A percentile compares a stretch with the other conserved stretches of the same genome.
phyloP scores from a whole-genome alignment of 768 basidiomycete genomes.

The Mycena indigotica region DNA sequence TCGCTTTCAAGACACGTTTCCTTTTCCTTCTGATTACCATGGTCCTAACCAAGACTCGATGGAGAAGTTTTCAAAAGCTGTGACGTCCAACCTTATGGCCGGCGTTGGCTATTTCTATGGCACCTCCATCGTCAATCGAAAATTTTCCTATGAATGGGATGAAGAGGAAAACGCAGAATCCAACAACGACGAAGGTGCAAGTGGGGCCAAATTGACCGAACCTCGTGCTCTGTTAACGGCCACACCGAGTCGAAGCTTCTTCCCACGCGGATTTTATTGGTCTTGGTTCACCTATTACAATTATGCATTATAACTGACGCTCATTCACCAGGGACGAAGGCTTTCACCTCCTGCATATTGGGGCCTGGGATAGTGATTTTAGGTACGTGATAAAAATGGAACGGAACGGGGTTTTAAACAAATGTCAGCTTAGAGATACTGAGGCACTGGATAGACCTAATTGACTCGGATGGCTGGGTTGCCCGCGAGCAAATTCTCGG shows the following conservation, averaged over 20 bases:
- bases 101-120: constrained; percentile 97
- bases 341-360: constrained; percentile 91
- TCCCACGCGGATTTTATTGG: constrained; percentile 98
- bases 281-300: constrained; percentile 34
- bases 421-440: constrained; percentile 78
- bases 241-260: constrained; percentile 95
- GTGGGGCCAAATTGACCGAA: constrained; percentile 70
- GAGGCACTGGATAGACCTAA: constrained; percentile 84
- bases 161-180: constrained; percentile 52
- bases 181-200: constrained; percentile 41
- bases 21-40: constrained; percentile 58
- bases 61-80: constrained; percentile 77
- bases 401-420: neutral
- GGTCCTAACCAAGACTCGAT: constrained; percentile 51
- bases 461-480: constrained; percentile 95
- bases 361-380: constrained; percentile 91
- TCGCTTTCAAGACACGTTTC: constrained; percentile 73
- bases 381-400: constrained; percentile 41
- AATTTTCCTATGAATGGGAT: constrained; percentile 92
- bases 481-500: constrained; percentile 95
- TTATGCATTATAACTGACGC: constrained; percentile 16
- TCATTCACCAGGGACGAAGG: constrained; percentile 81
- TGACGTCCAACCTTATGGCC: constrained; percentile 89
- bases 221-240: constrained; percentile 82
- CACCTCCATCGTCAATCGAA: constrained; percentile 79